A percentile compares a stretch with the other conserved stretches of the same genome.
phyloP scores from a whole-genome alignment of 2,329 filamentous ascomycete species.

The Aspergillus japonicus region DNA sequence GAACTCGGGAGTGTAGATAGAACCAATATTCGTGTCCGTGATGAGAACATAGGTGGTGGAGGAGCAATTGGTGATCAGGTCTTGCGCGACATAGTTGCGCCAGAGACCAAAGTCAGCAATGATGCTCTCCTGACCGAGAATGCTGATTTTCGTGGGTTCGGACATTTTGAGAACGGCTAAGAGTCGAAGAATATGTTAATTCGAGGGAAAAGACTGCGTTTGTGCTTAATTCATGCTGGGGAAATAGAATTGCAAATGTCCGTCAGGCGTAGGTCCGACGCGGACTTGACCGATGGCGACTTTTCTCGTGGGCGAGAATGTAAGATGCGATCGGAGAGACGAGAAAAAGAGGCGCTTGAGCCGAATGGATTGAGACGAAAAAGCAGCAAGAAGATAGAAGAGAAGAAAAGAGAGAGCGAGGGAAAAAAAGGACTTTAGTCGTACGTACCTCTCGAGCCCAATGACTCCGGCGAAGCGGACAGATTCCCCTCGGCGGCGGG shows the following conservation, averaged over 20 bases:
- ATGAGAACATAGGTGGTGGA: constrained; percentile 95
- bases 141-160: constrained; percentile 65
- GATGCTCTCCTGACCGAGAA: constrained; percentile 86
- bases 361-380: neutral
- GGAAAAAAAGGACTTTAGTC: neutral
- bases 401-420: neutral
- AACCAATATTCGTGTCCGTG: constrained; percentile 88
- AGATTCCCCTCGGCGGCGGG: neutral
- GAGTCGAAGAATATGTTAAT: constrained; percentile 11
- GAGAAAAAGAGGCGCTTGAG: neutral
- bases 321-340: neutral
- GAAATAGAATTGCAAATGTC: neutral
- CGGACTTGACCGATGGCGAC: neutral
- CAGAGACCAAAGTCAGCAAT: constrained; percentile 89
- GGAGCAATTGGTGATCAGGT: constrained; percentile 72
- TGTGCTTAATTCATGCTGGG: constrained; percentile 21
- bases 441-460: neutral
- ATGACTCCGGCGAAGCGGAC: neutral
- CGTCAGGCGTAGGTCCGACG: neutral
- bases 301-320: neutral
- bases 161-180: constrained; percentile 27
- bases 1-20: constrained; percentile 79
- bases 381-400: neutral
- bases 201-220: constrained; percentile 10
- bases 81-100: constrained; percentile 74